These are phyloP conservation scores for Friedmanniomyces endolithicus DNA, from an alignment of 495 filamentous ascomycete species.

Conservation along the genomic window DNA sequence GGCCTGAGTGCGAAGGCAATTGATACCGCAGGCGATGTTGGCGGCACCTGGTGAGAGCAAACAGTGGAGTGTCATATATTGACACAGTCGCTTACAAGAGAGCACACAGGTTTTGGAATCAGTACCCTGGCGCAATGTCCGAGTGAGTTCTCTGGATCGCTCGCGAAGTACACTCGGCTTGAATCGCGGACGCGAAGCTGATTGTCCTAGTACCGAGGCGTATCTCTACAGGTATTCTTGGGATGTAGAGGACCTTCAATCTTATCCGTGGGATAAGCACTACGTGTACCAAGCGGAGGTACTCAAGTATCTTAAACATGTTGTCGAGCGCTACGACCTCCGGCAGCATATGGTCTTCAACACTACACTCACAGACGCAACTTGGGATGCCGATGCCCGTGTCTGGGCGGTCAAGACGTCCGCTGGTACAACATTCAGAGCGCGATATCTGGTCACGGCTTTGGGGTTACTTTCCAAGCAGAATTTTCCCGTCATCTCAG, in stretches of 20 bases:
- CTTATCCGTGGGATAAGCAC: conserved; percentile 7
- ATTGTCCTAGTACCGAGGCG: conserved; percentile 10
- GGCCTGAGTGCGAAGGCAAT: conserved; percentile 6
- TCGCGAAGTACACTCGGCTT: neutral
- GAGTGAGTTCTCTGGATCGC: neutral
- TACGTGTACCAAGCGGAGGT: conserved; percentile 4
- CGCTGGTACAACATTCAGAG: conserved; percentile 12
- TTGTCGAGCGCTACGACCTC: conserved; percentile 24
- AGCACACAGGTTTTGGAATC: neutral
- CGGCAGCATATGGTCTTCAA: conserved; percentile 22
- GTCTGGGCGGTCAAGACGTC: conserved; percentile 20
- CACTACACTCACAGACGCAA: conserved; percentile 17
- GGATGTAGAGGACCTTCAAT: conserved; percentile 13
- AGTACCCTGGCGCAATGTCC: conserved; percentile 3
- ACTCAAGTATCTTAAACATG: conserved; percentile 25
- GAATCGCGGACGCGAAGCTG: neutral
- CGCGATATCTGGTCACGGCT: conserved; percentile 24
- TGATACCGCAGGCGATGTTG: conserved; percentile 3
- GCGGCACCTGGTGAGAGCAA: conserved; percentile 5
- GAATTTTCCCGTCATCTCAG: conserved; percentile 26
- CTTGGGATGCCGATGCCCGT: conserved; percentile 20
- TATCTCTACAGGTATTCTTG: conserved; percentile 16
- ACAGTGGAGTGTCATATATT: too few species aligned
- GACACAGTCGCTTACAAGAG: too few species aligned
- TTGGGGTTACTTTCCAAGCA: conserved; percentile 24